phyloP scores from a whole-genome alignment of 495 filamentous ascomycete species.

The Talaromyces liani region DNA sequence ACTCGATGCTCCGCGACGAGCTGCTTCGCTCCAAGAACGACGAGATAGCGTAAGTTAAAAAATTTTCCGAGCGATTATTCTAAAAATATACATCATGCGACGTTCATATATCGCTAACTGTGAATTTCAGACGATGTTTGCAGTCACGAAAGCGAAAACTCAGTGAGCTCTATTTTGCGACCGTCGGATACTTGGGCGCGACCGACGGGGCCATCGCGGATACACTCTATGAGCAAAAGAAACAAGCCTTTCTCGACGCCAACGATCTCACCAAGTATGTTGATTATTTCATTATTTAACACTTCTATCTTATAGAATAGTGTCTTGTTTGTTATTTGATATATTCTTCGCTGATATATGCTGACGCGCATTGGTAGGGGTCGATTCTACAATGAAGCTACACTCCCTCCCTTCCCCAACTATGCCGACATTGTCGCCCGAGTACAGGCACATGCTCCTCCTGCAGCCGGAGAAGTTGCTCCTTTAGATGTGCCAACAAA shows the following conservation, averaged over 20 bases:
- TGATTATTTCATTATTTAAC: conserved; percentile 7
- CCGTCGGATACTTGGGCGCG: conserved; percentile 40
- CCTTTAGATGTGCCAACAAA: neutral
- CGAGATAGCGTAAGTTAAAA: conserved; percentile 52
- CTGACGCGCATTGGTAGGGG: conserved; percentile 43
- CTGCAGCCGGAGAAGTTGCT: conserved; percentile 14
- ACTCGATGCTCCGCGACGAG: conserved; percentile 51
- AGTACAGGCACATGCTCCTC: conserved; percentile 20
- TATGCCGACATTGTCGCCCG: conserved; percentile 29
- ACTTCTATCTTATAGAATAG: conserved; percentile 16
- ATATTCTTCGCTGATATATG: conserved; percentile 2
- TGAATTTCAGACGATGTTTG: conserved; percentile 59
- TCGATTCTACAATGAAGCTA: conserved; percentile 60
- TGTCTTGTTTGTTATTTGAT: conserved; percentile 1
- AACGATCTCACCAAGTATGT: conserved; percentile 75
- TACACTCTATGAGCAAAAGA: conserved; percentile 41
- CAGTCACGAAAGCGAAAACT: conserved; percentile 77
- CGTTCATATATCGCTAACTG: conserved; percentile 24
- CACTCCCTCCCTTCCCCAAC: conserved; percentile 53
- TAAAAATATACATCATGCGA: conserved; percentile 4
- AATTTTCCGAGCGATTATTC: conserved; percentile 18
- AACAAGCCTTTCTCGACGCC: conserved; percentile 59
- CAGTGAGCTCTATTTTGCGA: conserved; percentile 64
- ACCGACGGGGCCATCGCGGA: conserved; percentile 48
- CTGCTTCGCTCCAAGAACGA: conserved; percentile 50